phyloP scores from a whole-genome alignment of 1,139 yeast species.

The Saccharomycopsis crataegensis region DNA sequence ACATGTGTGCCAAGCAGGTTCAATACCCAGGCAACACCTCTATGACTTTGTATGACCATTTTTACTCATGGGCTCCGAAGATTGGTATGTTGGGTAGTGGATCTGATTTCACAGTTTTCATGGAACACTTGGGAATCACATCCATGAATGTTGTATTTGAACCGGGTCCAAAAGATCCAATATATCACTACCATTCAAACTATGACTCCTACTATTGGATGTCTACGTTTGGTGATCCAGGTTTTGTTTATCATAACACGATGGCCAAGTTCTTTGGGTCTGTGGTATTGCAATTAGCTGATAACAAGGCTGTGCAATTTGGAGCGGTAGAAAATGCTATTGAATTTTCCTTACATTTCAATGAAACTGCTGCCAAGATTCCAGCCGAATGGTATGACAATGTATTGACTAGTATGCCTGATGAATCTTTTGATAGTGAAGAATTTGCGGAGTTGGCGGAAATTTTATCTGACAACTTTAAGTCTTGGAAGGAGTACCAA shows the following conservation, averaged over 20 bases:
- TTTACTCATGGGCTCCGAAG: conserved; percentile 35
- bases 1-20: conserved; percentile 34
- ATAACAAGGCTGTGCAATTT: conserved; percentile 34
- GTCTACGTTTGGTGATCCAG: conserved; percentile 51
- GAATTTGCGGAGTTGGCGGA: background rate
- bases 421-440: background rate
- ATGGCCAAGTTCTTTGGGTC: conserved; percentile 46
- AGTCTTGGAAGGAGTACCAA: background rate
- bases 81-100: conserved; percentile 54
- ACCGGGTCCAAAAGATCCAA: conserved; percentile 36
- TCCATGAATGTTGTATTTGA: conserved; percentile 51
- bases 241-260: conserved; percentile 46
- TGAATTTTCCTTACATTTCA: conserved; percentile 29
- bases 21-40: conserved; percentile 37
- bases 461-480: background rate
- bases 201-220: conserved; percentile 67
- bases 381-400: conserved; percentile 31
- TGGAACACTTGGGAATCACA: conserved; percentile 61
- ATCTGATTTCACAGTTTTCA: conserved; percentile 60
- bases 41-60: conserved; percentile 50
- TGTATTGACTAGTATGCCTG: background rate
- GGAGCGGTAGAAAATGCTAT: conserved; percentile 33
- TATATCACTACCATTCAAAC: conserved; percentile 64
- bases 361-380: conserved; percentile 27
- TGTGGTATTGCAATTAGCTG: conserved; percentile 39